Evolutionary conservation across 768 basidiomycete species (phyloP).

Genomic region (Pulveroboletus frians): DNA sequence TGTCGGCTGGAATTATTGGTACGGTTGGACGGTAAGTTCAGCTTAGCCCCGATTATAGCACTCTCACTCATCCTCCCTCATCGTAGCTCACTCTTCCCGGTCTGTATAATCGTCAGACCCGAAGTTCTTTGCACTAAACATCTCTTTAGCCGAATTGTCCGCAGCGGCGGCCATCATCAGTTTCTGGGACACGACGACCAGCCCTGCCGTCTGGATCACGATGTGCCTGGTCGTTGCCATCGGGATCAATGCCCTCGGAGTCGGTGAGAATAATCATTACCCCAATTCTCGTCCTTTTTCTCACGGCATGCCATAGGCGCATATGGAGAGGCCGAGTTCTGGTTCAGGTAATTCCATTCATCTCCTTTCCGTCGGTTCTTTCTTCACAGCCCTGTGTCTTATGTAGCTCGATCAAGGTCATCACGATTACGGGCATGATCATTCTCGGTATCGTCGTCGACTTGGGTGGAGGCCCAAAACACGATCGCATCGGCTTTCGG

Average conservation of each 20-base stretch:
- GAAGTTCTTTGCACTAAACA: conserved; percentile 1
- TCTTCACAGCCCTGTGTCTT: background rate
- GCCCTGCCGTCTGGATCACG: conserved; percentile 47
- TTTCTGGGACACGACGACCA: conserved; percentile 40
- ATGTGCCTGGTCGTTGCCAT: conserved; percentile 49
- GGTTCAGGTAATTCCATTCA: conserved; percentile 34
- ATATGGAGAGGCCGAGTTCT: conserved; percentile 46
- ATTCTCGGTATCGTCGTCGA: conserved; percentile 45
- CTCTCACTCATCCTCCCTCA: background rate
- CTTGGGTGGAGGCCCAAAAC: conserved; percentile 51
- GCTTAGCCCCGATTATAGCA: background rate
- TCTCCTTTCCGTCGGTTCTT: background rate
- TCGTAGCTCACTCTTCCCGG: conserved; percentile 24
- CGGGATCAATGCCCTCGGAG: conserved; percentile 40
- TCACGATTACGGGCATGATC: conserved; percentile 41
- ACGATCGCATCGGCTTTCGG: conserved; percentile 46
- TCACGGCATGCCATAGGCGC: conserved; percentile 22
- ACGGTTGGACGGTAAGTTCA: conserved; percentile 30
- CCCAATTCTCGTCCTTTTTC: background rate
- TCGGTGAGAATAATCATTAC: conserved; percentile 23
- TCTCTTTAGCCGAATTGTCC: conserved; percentile 38
- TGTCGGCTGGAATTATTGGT: conserved; percentile 41
- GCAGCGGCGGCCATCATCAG: conserved; percentile 48
- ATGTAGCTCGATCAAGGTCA: conserved; percentile 46
- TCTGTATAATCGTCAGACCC: conserved; percentile 2